Evolutionary conservation across 768 basidiomycete genomes (phyloP), one percentile per base, ranked within the genome.

Genomic region (Russula foetens): DNA sequence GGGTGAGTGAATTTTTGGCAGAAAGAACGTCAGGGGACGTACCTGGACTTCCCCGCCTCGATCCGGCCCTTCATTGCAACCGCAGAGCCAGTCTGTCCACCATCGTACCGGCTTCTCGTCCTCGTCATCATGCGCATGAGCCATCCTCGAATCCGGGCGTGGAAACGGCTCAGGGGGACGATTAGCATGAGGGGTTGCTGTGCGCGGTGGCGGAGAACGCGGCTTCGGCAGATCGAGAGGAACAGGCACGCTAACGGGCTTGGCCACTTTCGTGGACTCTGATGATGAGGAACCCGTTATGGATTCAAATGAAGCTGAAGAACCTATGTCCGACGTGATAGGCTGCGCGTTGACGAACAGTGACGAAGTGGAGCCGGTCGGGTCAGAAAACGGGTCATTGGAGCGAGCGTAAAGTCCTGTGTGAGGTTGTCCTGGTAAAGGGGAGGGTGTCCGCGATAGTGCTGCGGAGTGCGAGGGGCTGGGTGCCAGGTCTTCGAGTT

Each of bases 81-180:
- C 89, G 70, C 89, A 91, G 62, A 91, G 70, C 88, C 88, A 90
- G 33, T 91, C 89, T 69, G 89, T 88, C 89, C 89, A 91, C 89
- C 89, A 91, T 62, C 80, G 74, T 4, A 77, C 75, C 52, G 77
- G 74, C 45, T 72, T 73, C 28, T 63, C 68, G 39, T 71, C 73
- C 9, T 74, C 73, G 7, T 70, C 68, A n/a, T 71, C 66, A 21
- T 62, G 59, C 21, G 14, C 56, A 11, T 59, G 65, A 4, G 68
- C 60, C 17, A 68, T 26, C 26, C 55, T 48, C 23, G 60, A 57
- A 14, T 65, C 65, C n/a, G 72, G 70, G 19, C 73, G 70, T 2
- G 76, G 71, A n/a, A 71, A 72, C 0, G 75, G 72, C 53, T 72
- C 74, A 21, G 74, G 75, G 3, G 75, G 72, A 8, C 69, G 71